Evolutionary conservation across 306 rosid genomes (phyloP), one percentile per base, ranked within the genome.

Genomic region (Argentina anserina): DNA sequence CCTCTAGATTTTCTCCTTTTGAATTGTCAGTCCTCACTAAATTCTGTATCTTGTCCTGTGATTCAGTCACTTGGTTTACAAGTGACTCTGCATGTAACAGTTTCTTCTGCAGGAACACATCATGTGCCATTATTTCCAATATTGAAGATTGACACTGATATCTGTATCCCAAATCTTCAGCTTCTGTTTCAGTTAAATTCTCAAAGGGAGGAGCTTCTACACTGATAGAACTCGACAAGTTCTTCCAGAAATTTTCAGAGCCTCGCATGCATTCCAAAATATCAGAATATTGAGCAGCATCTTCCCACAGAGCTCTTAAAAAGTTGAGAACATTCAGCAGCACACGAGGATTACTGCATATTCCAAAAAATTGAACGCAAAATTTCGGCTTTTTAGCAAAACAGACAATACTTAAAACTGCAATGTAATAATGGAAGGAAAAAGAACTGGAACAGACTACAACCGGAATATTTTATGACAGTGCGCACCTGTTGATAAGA

Each of bases 271-370:
- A 70, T 25, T 81, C 89, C 86, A 93, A 80, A 59, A 93, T 80
- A 81, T 76, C 80, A 61, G 81, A 65, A 76, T 85, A 89, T 55
- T 84, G 92, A 36, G 87, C 76, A 69, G 94, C 96, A 65, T 89
- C 89, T 85, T 93, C 92, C 98, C 98, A 93, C 80, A 93, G 72
- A 60, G 90, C 92, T 86, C 80, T 69, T 76, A 87, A 31, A 75
- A 93, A 91, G 81, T 91, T 87, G 25, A 93, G 89, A 65, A 93
- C 83, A 79, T 84, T 81, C 75, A 87, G 87, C 75, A 90, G 89
- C 46, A 89, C 71, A 45, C 71, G 73, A 17, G 93, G 92, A 66
- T 86, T 85, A 81, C 98, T 89, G 94, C 69, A 83, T 81, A 79
- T 75, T 31, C 66, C 66, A 65, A 56, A 76, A 78, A 59, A 34